A percentile compares a stretch with the other conserved stretches of the same genome.
phyloP scores from a whole-genome alignment of 1,139 yeast genomes.

The Pneumocystis carinii region DNA sequence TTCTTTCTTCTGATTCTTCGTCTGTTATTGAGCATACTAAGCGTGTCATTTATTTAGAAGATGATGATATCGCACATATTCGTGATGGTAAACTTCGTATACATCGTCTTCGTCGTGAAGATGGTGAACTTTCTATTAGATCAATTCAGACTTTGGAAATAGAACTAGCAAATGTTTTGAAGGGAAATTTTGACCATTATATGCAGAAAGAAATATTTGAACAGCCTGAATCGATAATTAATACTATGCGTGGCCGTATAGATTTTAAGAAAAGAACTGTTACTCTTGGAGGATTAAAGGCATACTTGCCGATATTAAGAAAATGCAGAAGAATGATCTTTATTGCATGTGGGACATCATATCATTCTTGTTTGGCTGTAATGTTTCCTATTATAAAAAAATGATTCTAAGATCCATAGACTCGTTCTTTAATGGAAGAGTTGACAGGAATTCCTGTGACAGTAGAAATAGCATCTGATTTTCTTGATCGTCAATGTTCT shows the following conservation, averaged over 20 bases:
- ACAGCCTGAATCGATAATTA: slow-evolving; percentile 95
- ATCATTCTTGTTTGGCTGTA: slow-evolving; percentile 84
- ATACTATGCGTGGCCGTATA: slow-evolving; percentile 98
- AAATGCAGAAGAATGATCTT: slow-evolving; percentile 89
- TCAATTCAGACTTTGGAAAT: slow-evolving; percentile 91
- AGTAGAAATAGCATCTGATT: slow-evolving; percentile 94
- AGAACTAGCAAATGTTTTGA: slow-evolving; percentile 96
- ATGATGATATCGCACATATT: slow-evolving; percentile 96
- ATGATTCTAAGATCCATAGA: slow-evolving; percentile 19
- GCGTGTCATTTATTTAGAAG: slow-evolving; percentile 90
- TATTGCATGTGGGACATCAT: slow-evolving; percentile 99
- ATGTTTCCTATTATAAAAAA: not conserved
- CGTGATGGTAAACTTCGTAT: slow-evolving; percentile 97
- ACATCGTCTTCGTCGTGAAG: slow-evolving; percentile 85
- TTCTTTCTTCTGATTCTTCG: slow-evolving; percentile 92
- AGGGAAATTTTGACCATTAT: slow-evolving; percentile 88
- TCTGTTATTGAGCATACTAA: slow-evolving; percentile 97
- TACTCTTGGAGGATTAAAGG: slow-evolving; percentile 78
- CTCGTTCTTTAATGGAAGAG: slow-evolving; percentile 91
- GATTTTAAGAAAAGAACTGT: slow-evolving; percentile 71
- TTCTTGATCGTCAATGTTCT: slow-evolving; percentile 86
- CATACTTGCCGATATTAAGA: slow-evolving; percentile 75
- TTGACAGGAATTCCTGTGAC: slow-evolving; percentile 90
- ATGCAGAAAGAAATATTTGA: slow-evolving; percentile 99
- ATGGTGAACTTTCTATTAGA: slow-evolving; percentile 84